These are phyloP conservation scores for Corymbia calophylla DNA, from an alignment of 441 rosid genomes.

Conservation along the genomic window DNA sequence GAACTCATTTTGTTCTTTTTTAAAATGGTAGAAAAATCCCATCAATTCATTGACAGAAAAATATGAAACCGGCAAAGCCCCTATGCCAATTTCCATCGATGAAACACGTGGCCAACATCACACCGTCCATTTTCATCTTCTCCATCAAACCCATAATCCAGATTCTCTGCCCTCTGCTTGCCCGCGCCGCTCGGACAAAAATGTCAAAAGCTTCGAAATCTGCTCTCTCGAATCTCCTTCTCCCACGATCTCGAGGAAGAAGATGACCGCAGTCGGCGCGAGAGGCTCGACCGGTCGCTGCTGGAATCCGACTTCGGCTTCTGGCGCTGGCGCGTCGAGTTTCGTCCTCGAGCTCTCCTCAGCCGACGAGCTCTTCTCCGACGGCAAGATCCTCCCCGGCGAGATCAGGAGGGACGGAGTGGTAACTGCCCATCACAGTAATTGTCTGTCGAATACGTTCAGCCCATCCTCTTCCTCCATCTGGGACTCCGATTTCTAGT, in stretches of 20 bases:
- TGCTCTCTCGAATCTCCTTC: conserved; percentile 18
- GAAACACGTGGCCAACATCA: too few relatives aligned
- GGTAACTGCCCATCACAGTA: background rate
- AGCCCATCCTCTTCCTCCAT: background rate
- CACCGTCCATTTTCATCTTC: conserved; percentile 1
- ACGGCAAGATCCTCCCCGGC: conserved; percentile 62
- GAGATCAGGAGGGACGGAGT: conserved; percentile 41
- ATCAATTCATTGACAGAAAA: too few relatives aligned
- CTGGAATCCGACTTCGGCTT: conserved; percentile 49
- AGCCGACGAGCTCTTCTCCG: conserved; percentile 80
- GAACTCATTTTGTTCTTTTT: too few relatives aligned
- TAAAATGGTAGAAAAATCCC: too few relatives aligned
- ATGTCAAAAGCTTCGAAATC: conserved; percentile 28
- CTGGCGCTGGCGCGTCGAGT: conserved; percentile 32
- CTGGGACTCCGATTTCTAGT: background rate
- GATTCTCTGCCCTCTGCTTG: background rate
- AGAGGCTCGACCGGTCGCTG: conserved; percentile 32
- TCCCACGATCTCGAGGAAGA: conserved; percentile 55
- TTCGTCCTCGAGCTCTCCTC: conserved; percentile 50
- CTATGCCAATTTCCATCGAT: too few relatives aligned
- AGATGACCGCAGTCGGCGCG: conserved; percentile 12
- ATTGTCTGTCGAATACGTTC: background rate
- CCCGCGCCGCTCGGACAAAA: background rate
- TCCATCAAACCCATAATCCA: background rate
- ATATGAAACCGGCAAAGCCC: too few relatives aligned